Conservation (phyloP, 257 asterid species). For the Ligustrum vulgare region DNA sequence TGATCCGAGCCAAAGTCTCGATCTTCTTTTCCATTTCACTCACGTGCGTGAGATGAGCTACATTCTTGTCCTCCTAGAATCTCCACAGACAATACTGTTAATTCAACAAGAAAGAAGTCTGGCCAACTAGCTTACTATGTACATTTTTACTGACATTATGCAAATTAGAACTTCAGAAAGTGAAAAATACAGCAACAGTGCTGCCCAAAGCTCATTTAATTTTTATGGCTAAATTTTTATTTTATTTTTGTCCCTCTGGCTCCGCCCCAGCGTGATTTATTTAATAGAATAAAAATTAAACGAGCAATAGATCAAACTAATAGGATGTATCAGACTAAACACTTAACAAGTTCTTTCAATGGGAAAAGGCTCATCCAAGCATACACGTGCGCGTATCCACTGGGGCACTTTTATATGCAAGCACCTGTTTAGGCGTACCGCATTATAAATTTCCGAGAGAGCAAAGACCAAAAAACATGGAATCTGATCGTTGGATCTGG, state of each 20-base stretch:
- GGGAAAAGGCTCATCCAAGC: neutral
- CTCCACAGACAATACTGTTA: conserved; percentile 22
- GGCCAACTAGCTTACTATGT: conserved; percentile 11
- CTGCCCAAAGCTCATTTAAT: no score
- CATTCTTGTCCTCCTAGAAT: conserved; percentile 89
- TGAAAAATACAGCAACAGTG: neutral
- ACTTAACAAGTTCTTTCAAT: neutral
- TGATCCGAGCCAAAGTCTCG: conserved; percentile 82
- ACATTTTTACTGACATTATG: conserved; percentile 10
- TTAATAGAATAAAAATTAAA: neutral
- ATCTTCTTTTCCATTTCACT: conserved; percentile 97
- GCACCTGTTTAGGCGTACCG: neutral
- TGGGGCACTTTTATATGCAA: neutral
- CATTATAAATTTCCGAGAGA: neutral
- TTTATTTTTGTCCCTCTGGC: no score
- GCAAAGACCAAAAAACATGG: neutral
- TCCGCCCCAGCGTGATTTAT: neutral
- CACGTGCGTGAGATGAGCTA: conserved; percentile 90
- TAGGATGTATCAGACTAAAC: neutral
- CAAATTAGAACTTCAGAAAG: neutral
- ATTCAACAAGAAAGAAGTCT: conserved; percentile 9
- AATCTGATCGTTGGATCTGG: neutral
- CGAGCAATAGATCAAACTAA: neutral
- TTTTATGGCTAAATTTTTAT: no score
- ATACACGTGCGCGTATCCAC: neutral